These are phyloP conservation scores for Hordeum pubiflorum DNA, from an alignment of 202 grass and related monocot genomes.

Conservation along the genomic window DNA sequence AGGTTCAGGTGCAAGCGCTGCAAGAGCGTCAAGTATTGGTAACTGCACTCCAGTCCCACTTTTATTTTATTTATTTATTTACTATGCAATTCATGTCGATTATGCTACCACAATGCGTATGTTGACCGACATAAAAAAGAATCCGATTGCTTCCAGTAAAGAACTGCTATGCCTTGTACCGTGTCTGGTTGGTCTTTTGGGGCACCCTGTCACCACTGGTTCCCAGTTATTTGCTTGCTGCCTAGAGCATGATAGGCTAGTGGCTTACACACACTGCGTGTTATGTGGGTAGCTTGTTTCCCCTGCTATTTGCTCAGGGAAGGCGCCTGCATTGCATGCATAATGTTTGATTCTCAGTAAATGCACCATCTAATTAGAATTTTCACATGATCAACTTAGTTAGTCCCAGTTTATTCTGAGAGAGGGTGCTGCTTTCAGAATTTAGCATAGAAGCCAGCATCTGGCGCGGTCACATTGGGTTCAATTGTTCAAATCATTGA, in stretches of 20 bases:
- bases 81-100: neutral
- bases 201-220: neutral
- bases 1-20: slow-evolving; percentile 61
- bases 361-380: neutral
- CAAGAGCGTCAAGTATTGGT: slow-evolving; percentile 95
- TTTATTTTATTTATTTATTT: neutral
- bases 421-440: neutral
- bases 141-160: neutral
- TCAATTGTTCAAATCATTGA: neutral
- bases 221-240: neutral
- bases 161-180: neutral
- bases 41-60: slow-evolving; percentile 1
- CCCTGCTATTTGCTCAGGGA: slow-evolving; percentile 1
- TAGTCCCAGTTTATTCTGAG: neutral
- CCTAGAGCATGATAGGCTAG: neutral
- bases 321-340: neutral
- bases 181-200: neutral
- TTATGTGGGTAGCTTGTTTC: neutral
- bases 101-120: slow-evolving; percentile 7
- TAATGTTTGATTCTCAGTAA: neutral
- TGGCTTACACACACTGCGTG: neutral
- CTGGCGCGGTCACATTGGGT: neutral
- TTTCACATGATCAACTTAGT: neutral
- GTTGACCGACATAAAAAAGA: neutral
- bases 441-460: neutral